Percentiles rank a stretch among this genome's conserved stretches.
Evolutionary conservation across 306 rosid genomes (phyloP).

Genomic region (Prunus salicina): DNA sequence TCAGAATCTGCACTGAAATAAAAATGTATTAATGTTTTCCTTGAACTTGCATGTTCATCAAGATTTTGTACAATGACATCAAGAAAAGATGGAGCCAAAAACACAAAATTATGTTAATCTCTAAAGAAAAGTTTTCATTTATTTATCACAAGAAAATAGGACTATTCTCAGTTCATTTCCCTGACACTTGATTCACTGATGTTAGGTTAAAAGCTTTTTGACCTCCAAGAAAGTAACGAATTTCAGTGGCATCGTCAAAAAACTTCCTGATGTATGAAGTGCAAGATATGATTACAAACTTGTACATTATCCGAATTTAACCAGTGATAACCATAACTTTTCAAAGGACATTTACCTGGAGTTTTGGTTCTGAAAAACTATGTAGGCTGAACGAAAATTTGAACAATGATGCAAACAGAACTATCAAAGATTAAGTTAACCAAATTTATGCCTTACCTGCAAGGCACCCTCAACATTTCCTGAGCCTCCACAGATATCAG

Average conservation of each 20-base stretch:
- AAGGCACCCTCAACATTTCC: slow-evolving; percentile 64
- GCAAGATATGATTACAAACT: neutral
- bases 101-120: neutral
- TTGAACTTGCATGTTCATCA: slow-evolving; percentile 20
- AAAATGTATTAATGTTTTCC: slow-evolving; percentile 27
- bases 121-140: too few species aligned
- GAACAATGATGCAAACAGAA: slow-evolving; percentile 10
- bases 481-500: slow-evolving; percentile 69
- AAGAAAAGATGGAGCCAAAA: neutral
- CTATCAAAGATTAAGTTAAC: slow-evolving; percentile 6
- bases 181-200: neutral
- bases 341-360: neutral
- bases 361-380: neutral
- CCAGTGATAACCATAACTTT: neutral
- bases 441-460: slow-evolving; percentile 50
- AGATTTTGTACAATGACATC: slow-evolving; percentile 1
- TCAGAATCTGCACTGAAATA: slow-evolving; percentile 65
- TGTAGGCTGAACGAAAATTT: neutral
- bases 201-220: neutral
- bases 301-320: neutral
- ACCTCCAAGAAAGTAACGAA: too few species aligned
- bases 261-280: neutral
- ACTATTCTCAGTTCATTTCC: neutral
- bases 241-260: neutral
- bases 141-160: too few species aligned